These are phyloP conservation scores for Epicoccum nigrum DNA, from an alignment of 2,329 filamentous ascomycete genomes.

Conservation along the genomic window DNA sequence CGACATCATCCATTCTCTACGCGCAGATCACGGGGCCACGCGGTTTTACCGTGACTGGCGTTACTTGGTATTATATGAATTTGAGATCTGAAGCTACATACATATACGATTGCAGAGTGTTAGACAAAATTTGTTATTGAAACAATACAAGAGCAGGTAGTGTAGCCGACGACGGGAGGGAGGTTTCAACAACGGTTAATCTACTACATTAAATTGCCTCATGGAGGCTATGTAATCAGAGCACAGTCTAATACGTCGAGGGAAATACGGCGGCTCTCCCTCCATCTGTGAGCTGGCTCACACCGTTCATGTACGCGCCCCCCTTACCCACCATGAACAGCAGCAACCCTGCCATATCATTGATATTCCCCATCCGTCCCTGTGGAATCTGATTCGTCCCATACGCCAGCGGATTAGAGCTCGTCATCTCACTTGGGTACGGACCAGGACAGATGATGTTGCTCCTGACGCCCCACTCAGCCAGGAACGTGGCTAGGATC, in stretches of 20 bases:
- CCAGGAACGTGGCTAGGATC: constrained; percentile 50
- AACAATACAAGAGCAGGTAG: no score
- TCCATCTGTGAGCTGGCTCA: constrained; percentile 56
- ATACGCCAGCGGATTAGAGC: constrained; percentile 34
- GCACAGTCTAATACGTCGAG: constrained; percentile 41
- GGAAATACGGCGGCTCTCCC: constrained; percentile 48
- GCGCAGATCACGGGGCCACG: constrained; percentile 3
- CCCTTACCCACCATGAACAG: constrained; percentile 59
- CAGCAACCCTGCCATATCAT: constrained; percentile 58
- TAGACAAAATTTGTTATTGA: no score
- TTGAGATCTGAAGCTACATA: no score
- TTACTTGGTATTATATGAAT: not conserved
- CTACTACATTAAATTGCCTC: no score
- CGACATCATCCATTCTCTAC: constrained; percentile 8
- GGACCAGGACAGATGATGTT: constrained; percentile 55
- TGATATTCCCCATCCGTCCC: constrained; percentile 49
- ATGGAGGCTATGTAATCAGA: no score
- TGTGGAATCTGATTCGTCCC: constrained; percentile 46
- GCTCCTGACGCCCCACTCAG: constrained; percentile 54
- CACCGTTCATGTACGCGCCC: constrained; percentile 62
- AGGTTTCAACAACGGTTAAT: no score
- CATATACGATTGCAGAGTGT: no score
- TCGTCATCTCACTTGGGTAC: constrained; percentile 54
- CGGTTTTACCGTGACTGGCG: not conserved
- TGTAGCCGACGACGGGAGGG: no score